Evolutionary conservation across 2,329 filamentous ascomycete genomes (phyloP), one percentile per base, ranked within the genome.

Genomic region (Clarireedia homoeocarpa): DNA sequence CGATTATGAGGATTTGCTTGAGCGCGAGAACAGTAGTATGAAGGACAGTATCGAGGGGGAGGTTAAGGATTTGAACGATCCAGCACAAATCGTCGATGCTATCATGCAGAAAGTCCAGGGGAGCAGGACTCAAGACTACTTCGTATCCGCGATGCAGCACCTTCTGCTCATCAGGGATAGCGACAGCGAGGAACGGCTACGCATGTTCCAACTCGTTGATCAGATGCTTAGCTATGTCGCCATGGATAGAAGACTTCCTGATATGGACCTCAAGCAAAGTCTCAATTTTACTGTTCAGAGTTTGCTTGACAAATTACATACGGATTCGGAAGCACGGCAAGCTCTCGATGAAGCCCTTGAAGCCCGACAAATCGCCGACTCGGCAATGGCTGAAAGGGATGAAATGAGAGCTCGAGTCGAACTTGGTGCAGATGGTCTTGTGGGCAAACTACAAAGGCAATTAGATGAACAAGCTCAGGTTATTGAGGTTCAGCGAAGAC

Each of bases 221-320:
- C 86, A 89, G n/a, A 97, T 97, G 91, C 83, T 99, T 62, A 96
- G 91, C 72, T 97, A 97, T 72, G 92, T 99, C 60, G 92, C 92
- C 65, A 99, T 99, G 92, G 94, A 99, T 72, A 83, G 94, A 68
- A 82, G 94, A 61, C 73, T 97, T 62, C 94, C 94, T 40, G 92
- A 99, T 72, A 92, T 97, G 84, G 94, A 99, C 71, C 81, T 99
- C 58, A 96, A 96, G 75, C 92, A 97, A 71, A 95, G 91, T 68
- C 81, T 99, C 62, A 96, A 95, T 71, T 97, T 97, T 67, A 96
- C 92, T 0, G 94, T 99, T 9, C 94, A 97, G 74, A 95, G 84
- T 71, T 78, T 99, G 63, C 78, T 99, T 60, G 94, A 97, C 74
- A 95, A 95, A 73, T 78, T 99, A 52, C 94, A 97, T 69, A 97